phyloP scores from a whole-genome alignment of 2,329 filamentous ascomycete species.

The Colletotrichum magnum region DNA sequence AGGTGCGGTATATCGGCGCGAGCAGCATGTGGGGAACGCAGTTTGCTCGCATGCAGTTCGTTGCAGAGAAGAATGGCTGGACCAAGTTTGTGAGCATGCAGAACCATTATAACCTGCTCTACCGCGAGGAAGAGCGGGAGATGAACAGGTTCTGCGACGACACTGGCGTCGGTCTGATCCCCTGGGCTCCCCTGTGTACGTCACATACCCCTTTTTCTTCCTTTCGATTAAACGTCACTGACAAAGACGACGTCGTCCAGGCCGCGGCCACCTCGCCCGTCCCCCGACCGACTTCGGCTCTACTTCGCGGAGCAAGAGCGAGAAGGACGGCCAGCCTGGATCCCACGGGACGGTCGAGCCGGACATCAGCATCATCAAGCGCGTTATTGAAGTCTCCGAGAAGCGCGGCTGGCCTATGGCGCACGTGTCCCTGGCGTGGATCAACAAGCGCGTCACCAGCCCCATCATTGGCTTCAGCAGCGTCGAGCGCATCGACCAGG shows the following conservation, averaged over 20 bases:
- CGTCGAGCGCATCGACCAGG: constrained; percentile 73
- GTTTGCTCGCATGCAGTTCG: constrained; percentile 64
- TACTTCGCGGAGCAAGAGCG: constrained; percentile 46
- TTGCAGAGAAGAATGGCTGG: constrained; percentile 67
- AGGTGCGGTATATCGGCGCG: constrained; percentile 69
- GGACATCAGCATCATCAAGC: constrained; percentile 50
- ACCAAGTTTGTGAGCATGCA: constrained; percentile 72
- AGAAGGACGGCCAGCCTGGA: constrained; percentile 48
- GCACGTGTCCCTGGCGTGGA: constrained; percentile 76
- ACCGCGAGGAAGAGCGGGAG: constrained; percentile 70
- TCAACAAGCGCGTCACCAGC: constrained; percentile 64
- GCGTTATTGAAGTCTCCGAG: constrained; percentile 67
- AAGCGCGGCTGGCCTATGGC: constrained; percentile 73
- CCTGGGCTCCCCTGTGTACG: constrained; percentile 43
- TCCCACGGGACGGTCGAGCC: constrained; percentile 49
- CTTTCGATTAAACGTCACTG: neutral
- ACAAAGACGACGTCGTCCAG: neutral
- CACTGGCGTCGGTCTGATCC: constrained; percentile 59
- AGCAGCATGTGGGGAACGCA: constrained; percentile 64
- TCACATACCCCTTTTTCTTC: neutral
- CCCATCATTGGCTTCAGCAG: constrained; percentile 75
- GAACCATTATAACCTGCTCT: constrained; percentile 67
- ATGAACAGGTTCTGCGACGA: constrained; percentile 59
- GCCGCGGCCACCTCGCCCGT: constrained; percentile 49
- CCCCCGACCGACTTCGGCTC: constrained; percentile 43